Evolutionary conservation across 345 rosid species (phyloP).

Genomic region (Camelina hispida): DNA sequence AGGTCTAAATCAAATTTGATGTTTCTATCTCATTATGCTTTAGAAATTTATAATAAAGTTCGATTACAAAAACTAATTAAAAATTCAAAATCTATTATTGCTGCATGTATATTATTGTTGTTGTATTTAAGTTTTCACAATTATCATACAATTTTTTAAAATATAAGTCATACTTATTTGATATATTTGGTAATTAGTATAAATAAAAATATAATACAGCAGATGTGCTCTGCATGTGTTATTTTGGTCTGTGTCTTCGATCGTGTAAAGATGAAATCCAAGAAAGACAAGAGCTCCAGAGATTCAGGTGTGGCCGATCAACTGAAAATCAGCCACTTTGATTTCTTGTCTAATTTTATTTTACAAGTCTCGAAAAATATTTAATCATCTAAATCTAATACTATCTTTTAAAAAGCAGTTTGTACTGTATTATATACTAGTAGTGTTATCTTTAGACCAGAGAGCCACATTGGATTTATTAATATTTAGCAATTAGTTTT

Average conservation of each 20-base stretch:
- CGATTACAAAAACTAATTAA: neutral
- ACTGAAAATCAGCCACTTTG: constrained; percentile 43
- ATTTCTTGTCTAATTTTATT: constrained; percentile 30
- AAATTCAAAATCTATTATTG: neutral
- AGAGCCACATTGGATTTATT: constrained; percentile 27
- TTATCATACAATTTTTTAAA: neutral
- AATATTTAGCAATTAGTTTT: neutral
- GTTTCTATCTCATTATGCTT: constrained; percentile 1
- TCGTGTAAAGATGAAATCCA: constrained; percentile 25
- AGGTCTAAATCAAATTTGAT: neutral
- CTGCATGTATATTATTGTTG: neutral
- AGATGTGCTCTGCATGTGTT: constrained; percentile 38
- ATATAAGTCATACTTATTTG: neutral
- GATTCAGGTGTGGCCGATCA: constrained; percentile 46
- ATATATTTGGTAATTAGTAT: neutral
- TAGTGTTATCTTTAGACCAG: constrained; percentile 22
- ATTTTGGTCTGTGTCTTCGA: constrained; percentile 28
- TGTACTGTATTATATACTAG: neutral
- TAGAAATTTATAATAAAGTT: neutral
- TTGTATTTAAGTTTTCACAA: neutral
- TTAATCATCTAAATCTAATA: neutral
- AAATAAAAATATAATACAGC: neutral
- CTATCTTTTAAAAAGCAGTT: neutral
- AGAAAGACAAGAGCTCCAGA: constrained; percentile 41
- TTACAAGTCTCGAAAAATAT: constrained; percentile 25